Conservation (phyloP, 129 eudicot species). For the Ambrosia trifida region DNA sequence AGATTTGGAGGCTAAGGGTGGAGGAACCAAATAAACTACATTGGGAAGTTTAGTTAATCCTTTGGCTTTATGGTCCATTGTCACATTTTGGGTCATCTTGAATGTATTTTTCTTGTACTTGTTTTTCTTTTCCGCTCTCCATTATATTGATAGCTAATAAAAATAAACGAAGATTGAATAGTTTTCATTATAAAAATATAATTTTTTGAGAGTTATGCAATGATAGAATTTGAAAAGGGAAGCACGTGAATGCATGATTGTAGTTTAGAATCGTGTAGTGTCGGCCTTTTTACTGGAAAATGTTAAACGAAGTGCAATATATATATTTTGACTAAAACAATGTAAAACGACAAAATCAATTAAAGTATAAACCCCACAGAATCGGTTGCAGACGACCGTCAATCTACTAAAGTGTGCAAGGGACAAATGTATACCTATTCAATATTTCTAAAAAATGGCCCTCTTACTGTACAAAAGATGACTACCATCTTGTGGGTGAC, state of each 20-base stretch:
- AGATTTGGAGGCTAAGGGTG: too few relatives aligned
- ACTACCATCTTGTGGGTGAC: neutral
- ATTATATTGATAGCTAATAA: too few relatives aligned
- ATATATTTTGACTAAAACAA: conserved; percentile 15
- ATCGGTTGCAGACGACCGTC: conserved; percentile 15
- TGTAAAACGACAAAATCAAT: conserved; percentile 6
- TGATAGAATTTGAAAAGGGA: neutral
- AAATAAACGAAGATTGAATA: too few relatives aligned
- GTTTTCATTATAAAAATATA: neutral
- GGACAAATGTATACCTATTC: conserved; percentile 12
- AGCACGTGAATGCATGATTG: conserved; percentile 12
- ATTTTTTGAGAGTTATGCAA: neutral
- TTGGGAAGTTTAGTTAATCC: too few relatives aligned
- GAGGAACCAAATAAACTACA: too few relatives aligned
- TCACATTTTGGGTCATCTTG: too few relatives aligned
- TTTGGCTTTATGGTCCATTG: too few relatives aligned
- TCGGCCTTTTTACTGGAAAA: conserved; percentile 5
- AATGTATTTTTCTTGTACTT: too few relatives aligned
- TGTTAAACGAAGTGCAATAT: neutral
- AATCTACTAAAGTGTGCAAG: conserved; percentile 4
- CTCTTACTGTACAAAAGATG: neutral
- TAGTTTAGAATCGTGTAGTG: conserved; percentile 2
- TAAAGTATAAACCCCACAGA: conserved; percentile 13
- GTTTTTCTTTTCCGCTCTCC: too few relatives aligned
- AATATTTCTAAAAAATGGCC: neutral